Evolutionary conservation across 306 rosid species (phyloP), one percentile per base, ranked within the genome.

Genomic region (Quercus agrifolia): DNA sequence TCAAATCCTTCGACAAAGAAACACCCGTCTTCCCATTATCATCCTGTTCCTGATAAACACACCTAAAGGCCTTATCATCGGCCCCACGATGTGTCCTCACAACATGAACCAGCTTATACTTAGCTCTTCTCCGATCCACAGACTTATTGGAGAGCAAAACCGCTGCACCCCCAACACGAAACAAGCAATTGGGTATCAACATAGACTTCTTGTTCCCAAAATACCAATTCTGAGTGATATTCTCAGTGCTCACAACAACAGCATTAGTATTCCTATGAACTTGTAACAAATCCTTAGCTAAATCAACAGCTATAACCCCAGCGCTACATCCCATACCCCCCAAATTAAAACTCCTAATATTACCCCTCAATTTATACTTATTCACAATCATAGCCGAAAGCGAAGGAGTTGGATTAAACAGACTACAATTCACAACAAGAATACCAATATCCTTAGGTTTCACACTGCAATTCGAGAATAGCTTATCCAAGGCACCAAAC

Each of bases 301-400:
- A 87, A 79, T 92, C 97, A 74, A 87, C 73, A 3, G 97, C 93
- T 54, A 92, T 90, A 62, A 92, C 97, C 62, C 94, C 97, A 70
- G 92, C 91, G 78, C 97, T 87, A 15, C 97, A 92, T 3, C 92
- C 97, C 97, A 92, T 92, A 52, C 97, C 97, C 4, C 97, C 97
- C 74, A 92, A 70, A 86, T 90, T 92, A n/a, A 80, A 92, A 76
- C 97, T 92, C 79, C 89, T 75, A 41, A 92, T 84, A 55, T 90
- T 90, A 51, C 94, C 97, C 84, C 94, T 87, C 76, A 92, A 25
- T 27, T 86, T 88, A 71, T 92, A 92, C 78, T 81, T 92, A 19
- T 92, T 92, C 67, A 89, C 91, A 76, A 91, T 89, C 95, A 91
- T 91, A 2, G 95, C 91, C 2, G 95, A 91, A 2, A 91, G 87